phyloP scores from a whole-genome alignment of 352 stramenopile genomes.

The Globisporangium abappressorium region DNA sequence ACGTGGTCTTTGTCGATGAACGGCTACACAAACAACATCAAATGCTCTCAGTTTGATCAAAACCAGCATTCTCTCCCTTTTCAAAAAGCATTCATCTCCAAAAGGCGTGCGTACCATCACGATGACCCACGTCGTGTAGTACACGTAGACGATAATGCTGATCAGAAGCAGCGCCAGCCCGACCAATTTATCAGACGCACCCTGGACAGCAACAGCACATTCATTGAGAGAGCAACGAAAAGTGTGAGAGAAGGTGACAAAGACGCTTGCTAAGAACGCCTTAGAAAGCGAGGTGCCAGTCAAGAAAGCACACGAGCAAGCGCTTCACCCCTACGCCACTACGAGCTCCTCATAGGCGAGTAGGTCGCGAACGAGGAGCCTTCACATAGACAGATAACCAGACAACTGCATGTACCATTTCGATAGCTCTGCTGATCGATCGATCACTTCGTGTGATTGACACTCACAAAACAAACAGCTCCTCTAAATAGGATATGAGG shows the following conservation, averaged over 20 bases:
- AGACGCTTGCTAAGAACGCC: background rate
- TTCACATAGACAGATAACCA: background rate
- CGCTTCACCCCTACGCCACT: background rate
- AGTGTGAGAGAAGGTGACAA: background rate
- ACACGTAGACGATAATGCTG: conserved; percentile 85
- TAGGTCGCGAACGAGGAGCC: background rate
- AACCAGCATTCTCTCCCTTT: background rate
- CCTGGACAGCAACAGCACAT: conserved; percentile 23
- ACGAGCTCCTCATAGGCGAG: background rate
- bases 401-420: background rate
- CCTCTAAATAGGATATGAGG: background rate
- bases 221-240: background rate
- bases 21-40: conserved; percentile 39
- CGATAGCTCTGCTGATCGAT: background rate
- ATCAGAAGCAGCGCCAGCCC: conserved; percentile 73
- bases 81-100: background rate
- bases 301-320: background rate
- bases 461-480: background rate
- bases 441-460: background rate
- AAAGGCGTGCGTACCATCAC: conserved; percentile 61
- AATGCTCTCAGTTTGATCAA: background rate
- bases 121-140: conserved; percentile 91
- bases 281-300: background rate
- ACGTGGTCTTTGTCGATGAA: conserved; percentile 83
- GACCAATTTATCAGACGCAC: conserved; percentile 74